These are phyloP conservation scores for Butyriboletus loyo DNA, from an alignment of 768 basidiomycete genomes.

Conservation along the genomic window DNA sequence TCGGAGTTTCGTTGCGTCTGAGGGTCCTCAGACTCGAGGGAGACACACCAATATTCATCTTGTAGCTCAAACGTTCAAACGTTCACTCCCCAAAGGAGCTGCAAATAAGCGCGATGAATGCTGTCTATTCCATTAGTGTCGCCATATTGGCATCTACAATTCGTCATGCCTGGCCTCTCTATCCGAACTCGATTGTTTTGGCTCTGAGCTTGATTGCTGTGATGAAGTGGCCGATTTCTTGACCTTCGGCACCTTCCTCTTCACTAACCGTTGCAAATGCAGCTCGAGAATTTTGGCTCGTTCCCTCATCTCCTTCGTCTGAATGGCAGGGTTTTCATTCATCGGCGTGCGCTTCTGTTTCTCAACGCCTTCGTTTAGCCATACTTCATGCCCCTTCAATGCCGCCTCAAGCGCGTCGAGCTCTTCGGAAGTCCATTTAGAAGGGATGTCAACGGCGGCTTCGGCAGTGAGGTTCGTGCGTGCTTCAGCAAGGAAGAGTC, in stretches of 20 bases:
- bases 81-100: neutral
- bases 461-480: conserved; percentile 69
- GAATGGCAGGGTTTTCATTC: conserved; percentile 83
- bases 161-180: conserved; percentile 29
- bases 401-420: conserved; percentile 73
- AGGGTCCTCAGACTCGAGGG: neutral
- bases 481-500: conserved; percentile 83
- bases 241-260: conserved; percentile 64
- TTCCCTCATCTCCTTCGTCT: conserved; percentile 81
- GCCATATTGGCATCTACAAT: conserved; percentile 19
- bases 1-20: neutral
- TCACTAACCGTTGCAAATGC: conserved; percentile 64
- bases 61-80: no score
- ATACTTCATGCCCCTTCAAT: conserved; percentile 75
- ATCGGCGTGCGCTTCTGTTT: conserved; percentile 72
- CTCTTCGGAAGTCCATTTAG: conserved; percentile 87
- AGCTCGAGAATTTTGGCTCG: conserved; percentile 78
- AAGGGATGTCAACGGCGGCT: conserved; percentile 53
- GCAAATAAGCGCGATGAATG: neutral
- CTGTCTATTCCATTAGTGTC: conserved; percentile 13
- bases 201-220: conserved; percentile 14
- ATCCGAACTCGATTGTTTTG: conserved; percentile 13
- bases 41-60: neutral
- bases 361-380: conserved; percentile 81
- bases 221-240: conserved; percentile 41